Percentiles rank a stretch among this genome's conserved stretches.
phyloP scores from a whole-genome alignment of 495 filamentous ascomycete genomes.

The Penicillium bialowiezense region DNA sequence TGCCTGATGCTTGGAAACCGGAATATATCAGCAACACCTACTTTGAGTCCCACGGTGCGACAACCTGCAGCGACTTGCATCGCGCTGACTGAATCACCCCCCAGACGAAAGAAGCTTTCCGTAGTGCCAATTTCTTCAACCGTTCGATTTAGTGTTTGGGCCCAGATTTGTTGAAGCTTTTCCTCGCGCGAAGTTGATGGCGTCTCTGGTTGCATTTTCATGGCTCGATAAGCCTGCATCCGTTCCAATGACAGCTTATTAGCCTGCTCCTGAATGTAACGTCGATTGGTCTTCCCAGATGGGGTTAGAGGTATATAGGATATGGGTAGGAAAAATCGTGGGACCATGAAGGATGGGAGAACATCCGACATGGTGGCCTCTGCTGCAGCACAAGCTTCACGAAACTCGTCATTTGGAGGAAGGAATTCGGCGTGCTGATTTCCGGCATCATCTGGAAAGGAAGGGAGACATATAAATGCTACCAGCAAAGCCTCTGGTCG shows the following conservation, averaged over 20 bases:
- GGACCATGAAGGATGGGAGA: conserved; percentile 10
- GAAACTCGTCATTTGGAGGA: too few relatives aligned
- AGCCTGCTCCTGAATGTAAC: background rate
- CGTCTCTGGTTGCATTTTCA: background rate
- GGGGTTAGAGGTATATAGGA: conserved; percentile 6
- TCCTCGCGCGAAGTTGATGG: conserved; percentile 19
- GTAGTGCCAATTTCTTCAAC: conserved; percentile 31
- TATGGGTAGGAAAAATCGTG: background rate
- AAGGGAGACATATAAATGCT: conserved; percentile 17
- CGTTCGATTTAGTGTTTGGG: conserved; percentile 11
- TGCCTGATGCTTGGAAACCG: conserved; percentile 11
- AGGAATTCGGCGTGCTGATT: too few relatives aligned
- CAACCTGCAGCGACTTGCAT: conserved; percentile 15
- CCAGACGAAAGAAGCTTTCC: conserved; percentile 16
- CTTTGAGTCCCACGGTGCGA: background rate
- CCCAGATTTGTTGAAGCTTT: conserved; percentile 24
- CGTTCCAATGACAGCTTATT: conserved; percentile 1
- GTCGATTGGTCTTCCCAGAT: conserved; percentile 22
- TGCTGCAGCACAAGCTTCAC: too few relatives aligned
- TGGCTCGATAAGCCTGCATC: conserved; percentile 1
- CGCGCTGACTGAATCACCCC: conserved; percentile 21
- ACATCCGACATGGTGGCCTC: background rate
- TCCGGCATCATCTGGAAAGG: too few relatives aligned
- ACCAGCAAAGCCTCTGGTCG: background rate
- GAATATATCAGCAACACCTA: conserved; percentile 11